Evolutionary conservation across 176 grass and related monocot genomes (phyloP).

Genomic region (Lolium perenne): DNA sequence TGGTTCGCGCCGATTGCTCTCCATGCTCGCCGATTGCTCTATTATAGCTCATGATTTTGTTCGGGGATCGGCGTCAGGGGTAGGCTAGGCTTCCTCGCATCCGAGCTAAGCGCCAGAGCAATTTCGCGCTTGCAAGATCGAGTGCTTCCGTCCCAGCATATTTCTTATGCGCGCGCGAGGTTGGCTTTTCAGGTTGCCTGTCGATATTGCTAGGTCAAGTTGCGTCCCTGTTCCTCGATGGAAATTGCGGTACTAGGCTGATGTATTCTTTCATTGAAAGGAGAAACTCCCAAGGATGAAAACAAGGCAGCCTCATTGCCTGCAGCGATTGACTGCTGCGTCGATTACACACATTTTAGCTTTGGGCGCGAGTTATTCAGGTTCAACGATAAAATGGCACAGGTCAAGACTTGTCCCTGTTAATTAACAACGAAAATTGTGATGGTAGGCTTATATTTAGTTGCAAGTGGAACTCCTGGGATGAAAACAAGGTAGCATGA

Average conservation of each 20-base stretch:
- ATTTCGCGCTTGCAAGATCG: not conserved
- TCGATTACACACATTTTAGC: not conserved
- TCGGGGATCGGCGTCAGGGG: constrained; percentile 1
- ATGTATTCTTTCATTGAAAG: not conserved
- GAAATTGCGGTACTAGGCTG: not conserved
- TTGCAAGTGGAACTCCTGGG: not conserved
- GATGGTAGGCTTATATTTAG: not conserved
- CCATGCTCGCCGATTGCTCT: not conserved
- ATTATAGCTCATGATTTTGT: not conserved
- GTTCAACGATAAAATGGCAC: not conserved
- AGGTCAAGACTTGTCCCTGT: not conserved
- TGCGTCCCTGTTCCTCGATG: not conserved
- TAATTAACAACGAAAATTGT: not conserved
- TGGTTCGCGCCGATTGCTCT: not conserved
- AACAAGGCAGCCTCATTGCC: not conserved
- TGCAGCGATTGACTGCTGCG: not conserved
- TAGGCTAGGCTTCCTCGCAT: not conserved
- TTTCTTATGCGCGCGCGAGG: too few species aligned
- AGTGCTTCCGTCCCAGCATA: not conserved
- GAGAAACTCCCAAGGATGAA: not conserved
- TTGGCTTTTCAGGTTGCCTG: not conserved
- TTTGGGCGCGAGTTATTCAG: not conserved
- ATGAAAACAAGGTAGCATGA: not conserved
- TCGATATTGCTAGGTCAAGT: not conserved
- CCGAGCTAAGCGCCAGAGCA: not conserved